Evolutionary conservation across 2,329 filamentous ascomycete genomes (phyloP).

Genomic region (Botrytis hyacinthi): DNA sequence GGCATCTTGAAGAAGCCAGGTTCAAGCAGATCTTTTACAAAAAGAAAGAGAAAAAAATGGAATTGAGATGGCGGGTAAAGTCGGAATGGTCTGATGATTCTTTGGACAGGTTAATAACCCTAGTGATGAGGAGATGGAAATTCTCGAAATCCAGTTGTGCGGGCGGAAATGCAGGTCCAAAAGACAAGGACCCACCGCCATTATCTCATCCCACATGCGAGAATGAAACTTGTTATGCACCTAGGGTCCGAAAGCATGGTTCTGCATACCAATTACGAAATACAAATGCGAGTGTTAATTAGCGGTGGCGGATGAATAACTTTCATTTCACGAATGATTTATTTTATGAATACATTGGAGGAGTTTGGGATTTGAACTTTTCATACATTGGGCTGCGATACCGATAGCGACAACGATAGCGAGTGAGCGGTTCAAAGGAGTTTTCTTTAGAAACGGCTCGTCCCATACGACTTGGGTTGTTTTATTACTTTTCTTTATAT

Average conservation of each 20-base stretch:
- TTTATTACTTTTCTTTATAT: not conserved
- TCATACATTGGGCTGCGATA: not conserved
- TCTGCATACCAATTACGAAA: slow-evolving; percentile 15
- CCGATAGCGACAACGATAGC: not conserved
- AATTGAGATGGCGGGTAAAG: not conserved
- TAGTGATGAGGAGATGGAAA: slow-evolving; percentile 1
- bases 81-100: slow-evolving; percentile 9
- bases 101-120: slow-evolving; percentile 2
- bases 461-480: slow-evolving; percentile 2
- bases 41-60: not conserved
- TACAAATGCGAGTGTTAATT: not conserved
- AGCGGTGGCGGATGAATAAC: not conserved
- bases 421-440: not conserved
- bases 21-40: not conserved
- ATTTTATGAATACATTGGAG: slow-evolving; percentile 7
- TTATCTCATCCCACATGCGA: slow-evolving; percentile 12
- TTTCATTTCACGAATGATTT: not conserved
- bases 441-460: slow-evolving; percentile 11
- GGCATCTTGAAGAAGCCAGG: not conserved
- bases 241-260: slow-evolving; percentile 15
- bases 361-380: slow-evolving; percentile 10
- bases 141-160: slow-evolving; percentile 7
- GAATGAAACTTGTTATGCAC: slow-evolving; percentile 15
- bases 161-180: slow-evolving; percentile 11
- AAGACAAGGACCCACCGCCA: slow-evolving; percentile 5